These are phyloP conservation scores for Suillus ampliporus DNA, from an alignment of 768 basidiomycete species.

Conservation along the genomic window DNA sequence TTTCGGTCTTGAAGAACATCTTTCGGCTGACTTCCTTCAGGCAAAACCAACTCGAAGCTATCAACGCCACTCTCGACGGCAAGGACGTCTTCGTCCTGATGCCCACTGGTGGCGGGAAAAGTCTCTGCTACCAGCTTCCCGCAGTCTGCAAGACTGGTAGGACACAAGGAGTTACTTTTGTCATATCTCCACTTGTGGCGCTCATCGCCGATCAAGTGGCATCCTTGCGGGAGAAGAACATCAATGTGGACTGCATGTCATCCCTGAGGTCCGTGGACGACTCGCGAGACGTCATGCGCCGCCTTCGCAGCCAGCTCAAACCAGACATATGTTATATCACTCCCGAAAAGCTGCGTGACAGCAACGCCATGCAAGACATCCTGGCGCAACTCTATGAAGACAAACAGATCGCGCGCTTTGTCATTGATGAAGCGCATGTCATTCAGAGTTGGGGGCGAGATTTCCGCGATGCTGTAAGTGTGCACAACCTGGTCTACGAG, in stretches of 20 bases:
- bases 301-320: constrained; percentile 51
- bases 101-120: constrained; percentile 96
- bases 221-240: constrained; percentile 61
- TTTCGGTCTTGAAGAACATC: constrained; percentile 36
- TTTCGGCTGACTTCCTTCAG: constrained; percentile 79
- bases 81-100: constrained; percentile 93
- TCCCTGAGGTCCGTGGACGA: constrained; percentile 52
- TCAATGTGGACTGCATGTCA: constrained; percentile 75
- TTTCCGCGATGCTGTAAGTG: constrained; percentile 80
- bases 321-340: constrained; percentile 86
- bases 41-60: constrained; percentile 84
- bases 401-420: constrained; percentile 80
- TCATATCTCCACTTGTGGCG: constrained; percentile 87
- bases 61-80: constrained; percentile 78
- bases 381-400: constrained; percentile 62
- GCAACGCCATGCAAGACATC: constrained; percentile 56
- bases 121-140: constrained; percentile 88
- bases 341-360: constrained; percentile 84
- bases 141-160: constrained; percentile 76
- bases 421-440: constrained; percentile 96
- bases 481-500: constrained; percentile 1
- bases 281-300: constrained; percentile 46
- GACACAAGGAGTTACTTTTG: constrained; percentile 84
- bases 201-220: constrained; percentile 91
- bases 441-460: constrained; percentile 95